phyloP scores from a whole-genome alignment of 371 early-diverging fungal genomes.

The Nematocida major region DNA sequence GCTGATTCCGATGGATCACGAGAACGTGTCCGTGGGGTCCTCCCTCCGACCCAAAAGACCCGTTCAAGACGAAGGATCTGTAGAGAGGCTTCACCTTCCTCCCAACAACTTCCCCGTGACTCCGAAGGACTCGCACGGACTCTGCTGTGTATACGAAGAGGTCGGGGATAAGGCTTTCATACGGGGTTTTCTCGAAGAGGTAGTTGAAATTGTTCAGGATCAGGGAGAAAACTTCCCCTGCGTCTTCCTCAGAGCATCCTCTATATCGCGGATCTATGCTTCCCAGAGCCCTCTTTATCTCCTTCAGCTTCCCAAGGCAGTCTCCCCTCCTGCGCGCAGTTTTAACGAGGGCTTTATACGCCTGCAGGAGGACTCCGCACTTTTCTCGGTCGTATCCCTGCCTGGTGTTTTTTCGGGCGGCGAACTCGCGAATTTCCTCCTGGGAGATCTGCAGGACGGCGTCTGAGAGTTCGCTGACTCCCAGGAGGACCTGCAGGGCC shows the following conservation, averaged over 20 bases:
- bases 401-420: neutral
- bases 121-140: neutral
- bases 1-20: constrained; percentile 31
- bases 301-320: constrained; percentile 1
- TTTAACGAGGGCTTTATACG: constrained; percentile 22
- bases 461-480: constrained; percentile 35
- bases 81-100: constrained; percentile 9
- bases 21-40: constrained; percentile 48
- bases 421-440: neutral
- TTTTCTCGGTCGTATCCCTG: constrained; percentile 44
- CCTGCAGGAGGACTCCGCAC: constrained; percentile 5
- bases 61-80: constrained; percentile 47
- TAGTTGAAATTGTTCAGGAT: constrained; percentile 48
- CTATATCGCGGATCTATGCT: constrained; percentile 35
- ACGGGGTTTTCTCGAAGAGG: constrained; percentile 34
- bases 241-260: constrained; percentile 47
- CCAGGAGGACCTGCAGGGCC: constrained; percentile 46
- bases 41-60: constrained; percentile 41
- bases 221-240: constrained; percentile 50
- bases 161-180: constrained; percentile 9
- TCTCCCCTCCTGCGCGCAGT: neutral
- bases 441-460: constrained; percentile 3
- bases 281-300: constrained; percentile 40
- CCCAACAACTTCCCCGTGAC: neutral
- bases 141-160: constrained; percentile 47